Base-by-base conservation (phyloP, 805 yeast species). In the Wickerhamiella siamensis region DNA sequence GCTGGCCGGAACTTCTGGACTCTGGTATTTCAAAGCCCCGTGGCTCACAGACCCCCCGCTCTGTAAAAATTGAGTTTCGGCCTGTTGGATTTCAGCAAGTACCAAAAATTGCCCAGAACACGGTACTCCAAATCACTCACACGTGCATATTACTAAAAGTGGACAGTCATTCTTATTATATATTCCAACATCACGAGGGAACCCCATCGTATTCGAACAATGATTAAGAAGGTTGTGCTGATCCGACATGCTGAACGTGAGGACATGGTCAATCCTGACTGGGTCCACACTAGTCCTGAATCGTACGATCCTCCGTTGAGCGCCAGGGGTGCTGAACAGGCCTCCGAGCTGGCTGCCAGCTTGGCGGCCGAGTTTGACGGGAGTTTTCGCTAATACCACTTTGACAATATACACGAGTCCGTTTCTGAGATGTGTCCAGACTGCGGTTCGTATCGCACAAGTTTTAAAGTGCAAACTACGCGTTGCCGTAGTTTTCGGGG, bases 251-350 rank as follows among this genome's bases (percentile, higher is more conserved):
- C 59, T 14, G 45, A 53, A 5, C 53, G 66, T 9, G 54, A 49
- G 38, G 66, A 62, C 47, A 47, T 47, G 8, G 54, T 42, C 12
- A 60, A 59, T 42, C 44, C 45, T 33, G 21, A 38, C n/a, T 62
- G 66, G 66, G 41, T 39, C 19, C 37, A 34, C 27, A 43, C 57
- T 3, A 51, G 60, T 12, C 58, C 63, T 2, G 50, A 56, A 15
- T 64, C 66, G 12, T 63, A 61, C 49, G 65, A 62, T 45, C 52
- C 67, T 5, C 66, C 66, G 4, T 50, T 62, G 38, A 48, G 60
- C 22, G 22, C 22, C 19, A 15, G 19, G 15, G 49, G 49, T 6
- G 20, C 14, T n/a, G 40, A 15, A 3, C 33, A 31, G 16, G 45
- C 41, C 8, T 22, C 16, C 4, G 31, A 24, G 29, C 16, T 42